Evolutionary conservation across 2,329 filamentous ascomycete species (phyloP), one percentile per base, ranked within the genome.

Genomic region (Talaromyces sp.): DNA sequence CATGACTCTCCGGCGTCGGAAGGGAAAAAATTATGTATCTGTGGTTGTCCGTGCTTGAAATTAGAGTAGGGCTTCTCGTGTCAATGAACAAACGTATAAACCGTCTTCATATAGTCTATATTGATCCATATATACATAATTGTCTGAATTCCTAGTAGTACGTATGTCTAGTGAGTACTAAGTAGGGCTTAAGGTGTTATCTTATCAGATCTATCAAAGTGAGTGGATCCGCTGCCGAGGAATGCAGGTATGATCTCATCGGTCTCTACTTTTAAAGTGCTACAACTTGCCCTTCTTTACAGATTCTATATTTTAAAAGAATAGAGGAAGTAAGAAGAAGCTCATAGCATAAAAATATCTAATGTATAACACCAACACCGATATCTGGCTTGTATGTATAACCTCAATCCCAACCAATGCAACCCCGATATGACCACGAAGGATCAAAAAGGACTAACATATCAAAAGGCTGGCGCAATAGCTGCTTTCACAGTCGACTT

Each of bases 401-500:
- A 58, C 38, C 60, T 13, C 54, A 11, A 17, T 63, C 11, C 11
- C 10, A 7, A 17, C 25, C 13, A 19, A 19, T 5, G 13, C 10
- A 17, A 40, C 22, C 22, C 19, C 53, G 62, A 36, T 29, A 17
- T 38, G 10, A 34, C 34, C 31, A 58, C 5, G 8, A 3, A 13
- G 10, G 43, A 11, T 5, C 25, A 5, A 5, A 45, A 60, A 25
- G n/a, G 15, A 31, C 31, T 49, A 10, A 5, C 22, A 17, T 36
- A 36, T 36, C n/a, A 22, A 64, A 58, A 95, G 91, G 92, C 93
- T 56, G 93, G 93, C 64, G 92, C 92, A 63, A 85, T 91, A 63
- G 93, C 93, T 68, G 93, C 92, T 29, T 92, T 96, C 75, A 89
- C 90, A 1, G 90, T 97, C 65, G 92, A 97, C 76, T 82, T 96